Conservation (phyloP, 2,329 filamentous ascomycete genomes). For the Xenoacremonium recifei region DNA sequence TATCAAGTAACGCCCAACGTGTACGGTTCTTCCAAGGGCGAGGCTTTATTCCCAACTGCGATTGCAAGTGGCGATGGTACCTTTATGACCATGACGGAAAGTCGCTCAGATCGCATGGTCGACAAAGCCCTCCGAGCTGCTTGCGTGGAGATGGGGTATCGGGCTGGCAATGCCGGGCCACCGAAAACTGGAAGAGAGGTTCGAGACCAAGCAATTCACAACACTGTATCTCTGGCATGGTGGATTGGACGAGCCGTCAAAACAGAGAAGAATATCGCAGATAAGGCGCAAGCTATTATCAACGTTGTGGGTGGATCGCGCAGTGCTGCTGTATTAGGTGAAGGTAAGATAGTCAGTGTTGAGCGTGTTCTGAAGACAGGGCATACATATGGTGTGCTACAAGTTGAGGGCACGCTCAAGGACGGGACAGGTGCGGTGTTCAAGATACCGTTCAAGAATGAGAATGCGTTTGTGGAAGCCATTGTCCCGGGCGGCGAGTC, state of each 20-base stretch:
- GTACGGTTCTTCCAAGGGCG: too few relatives aligned
- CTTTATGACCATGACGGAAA: conserved; percentile 25
- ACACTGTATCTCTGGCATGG: conserved; percentile 51
- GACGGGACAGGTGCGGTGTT: conserved; percentile 28
- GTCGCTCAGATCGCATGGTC: neutral
- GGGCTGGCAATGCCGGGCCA: too few relatives aligned
- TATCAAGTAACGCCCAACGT: conserved; percentile 15
- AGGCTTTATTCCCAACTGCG: too few relatives aligned
- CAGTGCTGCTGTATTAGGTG: conserved; percentile 21
- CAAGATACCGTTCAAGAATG: conserved; percentile 56
- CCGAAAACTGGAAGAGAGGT: neutral
- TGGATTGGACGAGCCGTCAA: conserved; percentile 52
- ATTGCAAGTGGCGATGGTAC: too few relatives aligned
- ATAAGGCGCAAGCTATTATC: conserved; percentile 4
- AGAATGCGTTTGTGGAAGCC: conserved; percentile 46
- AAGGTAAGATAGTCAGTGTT: conserved; percentile 24
- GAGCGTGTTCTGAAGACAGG: conserved; percentile 46
- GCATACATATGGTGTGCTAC: conserved; percentile 39
- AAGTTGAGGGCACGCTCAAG: conserved; percentile 33
- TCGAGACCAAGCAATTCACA: conserved; percentile 17
- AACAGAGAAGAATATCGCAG: conserved; percentile 2
- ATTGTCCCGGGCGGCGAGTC: conserved; percentile 11
- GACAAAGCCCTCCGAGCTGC: neutral
- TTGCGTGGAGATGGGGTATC: too few relatives aligned
- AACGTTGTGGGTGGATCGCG: conserved; percentile 33